Evolutionary conservation across 2,329 filamentous ascomycete species (phyloP), one percentile per base, ranked within the genome.

Genomic region (Pyrenochaeta sp.): DNA sequence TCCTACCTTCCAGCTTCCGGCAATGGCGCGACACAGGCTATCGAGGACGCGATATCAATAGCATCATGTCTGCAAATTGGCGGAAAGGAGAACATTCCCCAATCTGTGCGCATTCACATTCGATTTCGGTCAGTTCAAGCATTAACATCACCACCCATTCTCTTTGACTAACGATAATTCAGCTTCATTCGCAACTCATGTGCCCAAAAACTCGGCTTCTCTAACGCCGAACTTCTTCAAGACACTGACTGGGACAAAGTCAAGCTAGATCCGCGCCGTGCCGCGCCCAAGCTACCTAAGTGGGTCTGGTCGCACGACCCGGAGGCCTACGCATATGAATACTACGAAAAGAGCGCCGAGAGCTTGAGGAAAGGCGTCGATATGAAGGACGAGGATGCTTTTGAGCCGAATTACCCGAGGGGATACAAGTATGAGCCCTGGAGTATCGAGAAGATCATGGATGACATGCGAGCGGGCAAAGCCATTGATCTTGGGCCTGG

Each of bases 161-260:
- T 37, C 17, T 49, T 43, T 30, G 52, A 54, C 46, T 54, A 20
- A 23, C 7, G 1, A 45, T 10, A 21, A 12, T 3, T 29, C 20
- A 77, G 78, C 27, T 82, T 80, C 68, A 76, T 78, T 54, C 77
- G 79, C 45, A 80, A 78, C 43, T 74, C 76, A 5, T 82, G 80
- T 68, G 78, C 78, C 1, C 81, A 82, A 51, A 81, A 82, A 51
- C 75, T 81, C 31, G 76, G 78, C 36, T 80, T 80, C 69, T 75
- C 75, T 56, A 79, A 81, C 63, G 69, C 78, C 21, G 78, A 80
- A 63, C 74, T 80, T 7, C 72, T 81, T 1, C 78, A 81, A 63
- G 75, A 79, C 50, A 81, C 79, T 10, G 77, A 81, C 61, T 81
- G 79, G 79, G 73, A 77, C 51, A 80, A 80, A 55, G 78, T 81